Evolutionary conservation across 768 basidiomycete species (phyloP).

Genomic region (Lactarius quietus): DNA sequence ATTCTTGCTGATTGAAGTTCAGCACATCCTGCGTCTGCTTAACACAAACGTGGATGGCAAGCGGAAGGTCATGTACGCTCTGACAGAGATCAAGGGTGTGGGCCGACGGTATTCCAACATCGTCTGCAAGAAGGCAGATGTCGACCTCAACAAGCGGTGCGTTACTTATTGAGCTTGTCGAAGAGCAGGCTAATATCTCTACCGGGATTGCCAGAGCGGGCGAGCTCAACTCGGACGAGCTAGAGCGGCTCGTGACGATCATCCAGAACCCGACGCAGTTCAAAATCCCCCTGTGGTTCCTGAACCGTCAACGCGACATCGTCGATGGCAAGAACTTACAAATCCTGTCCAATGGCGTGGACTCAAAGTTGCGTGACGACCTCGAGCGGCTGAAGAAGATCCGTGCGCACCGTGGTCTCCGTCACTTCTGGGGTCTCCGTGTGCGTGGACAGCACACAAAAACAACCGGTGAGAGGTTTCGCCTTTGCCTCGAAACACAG

Average conservation of each 20-base stretch:
- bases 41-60: constrained; percentile 99
- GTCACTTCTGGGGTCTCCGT: constrained; percentile 92
- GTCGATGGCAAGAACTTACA: constrained; percentile 96
- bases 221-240: constrained; percentile 98
- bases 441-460: constrained; percentile 99
- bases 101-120: constrained; percentile 98
- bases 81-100: constrained; percentile 99
- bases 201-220: constrained; percentile 64
- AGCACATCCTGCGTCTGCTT: constrained; percentile 99
- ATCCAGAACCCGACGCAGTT: constrained; percentile 99
- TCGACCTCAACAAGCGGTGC: constrained; percentile 97
- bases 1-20: constrained; percentile 19
- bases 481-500: neutral
- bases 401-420: constrained; percentile 89
- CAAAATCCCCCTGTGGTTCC: constrained; percentile 99
- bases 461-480: constrained; percentile 73
- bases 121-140: constrained; percentile 99
- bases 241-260: constrained; percentile 98
- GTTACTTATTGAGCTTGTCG: constrained; percentile 30
- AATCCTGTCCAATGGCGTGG: constrained; percentile 92
- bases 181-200: neutral
- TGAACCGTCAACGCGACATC: constrained; percentile 99
- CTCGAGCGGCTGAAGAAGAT: constrained; percentile 99
- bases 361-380: constrained; percentile 98
- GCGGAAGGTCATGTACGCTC: constrained; percentile 98